Base-by-base conservation (phyloP, 345 rosid genomes). In the Eutrema heterophyllum region DNA sequence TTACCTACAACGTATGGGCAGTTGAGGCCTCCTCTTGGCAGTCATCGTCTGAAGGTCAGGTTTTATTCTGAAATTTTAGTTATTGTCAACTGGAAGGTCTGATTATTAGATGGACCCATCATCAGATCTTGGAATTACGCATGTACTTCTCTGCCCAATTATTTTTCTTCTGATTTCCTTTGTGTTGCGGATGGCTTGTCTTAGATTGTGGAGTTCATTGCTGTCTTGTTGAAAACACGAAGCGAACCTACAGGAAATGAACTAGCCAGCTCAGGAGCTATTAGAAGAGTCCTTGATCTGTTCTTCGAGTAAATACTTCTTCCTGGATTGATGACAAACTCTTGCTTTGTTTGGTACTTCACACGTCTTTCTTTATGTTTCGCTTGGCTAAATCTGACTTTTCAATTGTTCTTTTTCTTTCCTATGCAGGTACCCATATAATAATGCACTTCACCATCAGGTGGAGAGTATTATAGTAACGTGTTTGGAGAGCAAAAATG, bases 171-270 rank as follows among this genome's bases (percentile, higher is more conserved):
- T 64, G 51, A 71, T 65, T 39, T 65, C 4, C 26, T 16, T 57
- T 30, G 66, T 55, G 33, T 57, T 63, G 39, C 16, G 30, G 36
- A 18, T 56, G 64, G 35, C 30, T 61, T 71, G 32, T 77, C 81
- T 67, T 76, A 95, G 99, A 87, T 92, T 73, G 99, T 95, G 64
- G 99, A 95, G 88, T 92, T 92, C 88, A 89, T 92, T 72, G 92
- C 93, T 33, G 92, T 95, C 77, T 86, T 95, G 58, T 70, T 92
- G 79, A 88, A 82, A 79, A 79, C 86, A 59, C 81, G 96, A 67
- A 88, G 87, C 84, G 97, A 89, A 81, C 87, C 86, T 64, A 84
- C 96, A 30, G 93, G 88, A 77, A 78, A 80, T 80, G 99, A 92
- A 82, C 81, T 95, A 82, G 83, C 93, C 54, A 83, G 85, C 84